A percentile compares a stretch with the other conserved stretches of the same genome.
Evolutionary conservation across 331 rosid species (phyloP).

Genomic region (Malus hybrid): DNA sequence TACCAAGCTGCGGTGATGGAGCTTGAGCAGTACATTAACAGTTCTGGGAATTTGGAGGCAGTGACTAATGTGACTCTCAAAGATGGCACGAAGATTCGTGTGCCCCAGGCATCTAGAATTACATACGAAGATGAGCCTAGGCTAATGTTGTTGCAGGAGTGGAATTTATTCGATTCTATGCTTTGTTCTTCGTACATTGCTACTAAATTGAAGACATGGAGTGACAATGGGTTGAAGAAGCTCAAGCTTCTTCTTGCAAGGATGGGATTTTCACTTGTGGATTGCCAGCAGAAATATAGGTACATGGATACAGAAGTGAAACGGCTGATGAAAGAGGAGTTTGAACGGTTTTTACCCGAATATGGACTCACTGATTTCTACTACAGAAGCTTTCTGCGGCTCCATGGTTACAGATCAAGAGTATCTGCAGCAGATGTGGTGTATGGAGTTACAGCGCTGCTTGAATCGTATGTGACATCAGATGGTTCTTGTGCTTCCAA

Average conservation of each 20-base stretch:
- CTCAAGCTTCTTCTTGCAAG: slow-evolving; percentile 78
- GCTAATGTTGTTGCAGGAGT: slow-evolving; percentile 82
- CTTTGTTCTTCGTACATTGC: slow-evolving; percentile 80
- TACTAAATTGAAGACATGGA: slow-evolving; percentile 91
- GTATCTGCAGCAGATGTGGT: slow-evolving; percentile 98
- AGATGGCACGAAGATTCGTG: slow-evolving; percentile 83
- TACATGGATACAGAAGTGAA: slow-evolving; percentile 90
- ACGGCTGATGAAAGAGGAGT: slow-evolving; percentile 68
- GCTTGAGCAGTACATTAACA: slow-evolving; percentile 76
- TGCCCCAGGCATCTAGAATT: slow-evolving; percentile 53
- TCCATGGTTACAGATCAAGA: slow-evolving; percentile 75
- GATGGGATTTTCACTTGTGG: slow-evolving; percentile 88
- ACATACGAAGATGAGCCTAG: slow-evolving; percentile 94
- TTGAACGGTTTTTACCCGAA: slow-evolving; percentile 69
- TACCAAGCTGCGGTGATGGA: slow-evolving; percentile 89
- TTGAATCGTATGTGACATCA: slow-evolving; percentile 70
- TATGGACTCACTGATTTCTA: slow-evolving; percentile 88
- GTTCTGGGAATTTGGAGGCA: slow-evolving; percentile 77
- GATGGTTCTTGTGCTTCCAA: slow-evolving; percentile 78
- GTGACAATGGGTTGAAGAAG: slow-evolving; percentile 88
- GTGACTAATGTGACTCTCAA: slow-evolving; percentile 67
- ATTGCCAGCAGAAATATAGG: slow-evolving; percentile 93
- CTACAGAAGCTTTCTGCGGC: slow-evolving; percentile 70
- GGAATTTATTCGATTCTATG: slow-evolving; percentile 94
- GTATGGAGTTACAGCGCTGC: slow-evolving; percentile 91